Conservation (phyloP, 163 green algal species). For the Chlorella variabilis region DNA sequence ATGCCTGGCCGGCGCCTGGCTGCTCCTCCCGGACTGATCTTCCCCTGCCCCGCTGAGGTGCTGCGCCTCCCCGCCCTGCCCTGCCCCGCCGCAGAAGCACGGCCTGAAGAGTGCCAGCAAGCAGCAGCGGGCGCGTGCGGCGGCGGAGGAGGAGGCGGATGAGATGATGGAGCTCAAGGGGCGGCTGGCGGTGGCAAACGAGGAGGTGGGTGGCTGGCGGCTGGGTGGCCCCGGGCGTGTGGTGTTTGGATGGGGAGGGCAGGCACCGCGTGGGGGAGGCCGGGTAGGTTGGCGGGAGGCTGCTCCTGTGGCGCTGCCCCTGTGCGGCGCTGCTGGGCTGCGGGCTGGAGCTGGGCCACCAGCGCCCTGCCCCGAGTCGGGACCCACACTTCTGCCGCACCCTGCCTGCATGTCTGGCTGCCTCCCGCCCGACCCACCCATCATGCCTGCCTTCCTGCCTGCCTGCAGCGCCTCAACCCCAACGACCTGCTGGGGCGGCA, state of each 20-base stretch:
- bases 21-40: no score
- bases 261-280: not conserved
- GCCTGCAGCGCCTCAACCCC: constrained; percentile 48
- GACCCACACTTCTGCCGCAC: no score
- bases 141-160: constrained; percentile 84
- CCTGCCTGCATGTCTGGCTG: not conserved
- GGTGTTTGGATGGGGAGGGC: not conserved
- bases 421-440: not conserved
- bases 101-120: constrained; percentile 79
- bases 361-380: no score
- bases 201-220: constrained; percentile 25
- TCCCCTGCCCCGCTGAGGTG: not conserved
- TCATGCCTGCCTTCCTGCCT: not conserved
- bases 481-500: constrained; percentile 53
- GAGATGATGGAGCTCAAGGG: constrained; percentile 66
- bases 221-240: not conserved
- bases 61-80: not conserved
- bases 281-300: no score
- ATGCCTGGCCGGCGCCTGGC: no score
- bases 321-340: no score
- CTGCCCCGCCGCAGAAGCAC: constrained; percentile 64
- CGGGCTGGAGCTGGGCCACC: no score
- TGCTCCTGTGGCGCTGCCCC: no score
- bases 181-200: constrained; percentile 43
- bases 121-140: constrained; percentile 56